Evolutionary conservation across 495 filamentous ascomycete genomes (phyloP), one percentile per base, ranked within the genome.

Genomic region (Xylaria telfairii): DNA sequence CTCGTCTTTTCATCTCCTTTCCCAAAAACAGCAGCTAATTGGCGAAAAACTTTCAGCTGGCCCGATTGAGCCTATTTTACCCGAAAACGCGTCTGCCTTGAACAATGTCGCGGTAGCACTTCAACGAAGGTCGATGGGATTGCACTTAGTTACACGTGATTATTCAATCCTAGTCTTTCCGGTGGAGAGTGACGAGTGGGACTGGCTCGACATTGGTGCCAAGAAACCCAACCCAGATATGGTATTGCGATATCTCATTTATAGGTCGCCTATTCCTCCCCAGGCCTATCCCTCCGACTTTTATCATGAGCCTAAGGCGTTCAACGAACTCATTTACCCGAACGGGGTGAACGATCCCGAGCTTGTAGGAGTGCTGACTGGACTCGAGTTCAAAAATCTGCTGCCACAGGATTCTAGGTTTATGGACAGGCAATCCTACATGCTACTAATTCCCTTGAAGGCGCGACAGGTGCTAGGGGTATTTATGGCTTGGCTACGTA

Each of bases 151-250:
- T 19, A 71, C 75, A 7, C 51, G 74, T 9, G 59, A 77, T 3
- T 84, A 73, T 66, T 83, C 77, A 34, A 74, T 85, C 41, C 69
- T 85, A 6, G 67, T 84, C 1, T 84, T 83, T 67, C 79, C 83
- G 32, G 71, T 78, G 9, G 77, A 77, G 9, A 82, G 80, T 64
- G 75, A 81, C 3, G 76, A 75, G 1, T 85, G 83, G 83, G 74
- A 77, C 32, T 59, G 57, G 24, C 71, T 78, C 12, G 39, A 51
- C 17, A 49, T 75, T 4, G 67, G 70, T 37, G 28, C 71, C 15
- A 76, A 77, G 28, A 71, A 74, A 28, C 5, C 71, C 17, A 71
- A 69, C 32, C 67, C 75, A 13, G 77, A 72, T 42, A 71, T 72
- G 17, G 37, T 71, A 19, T 78, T 85, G 30, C 72, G 76, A 10